Conservation (phyloP, 495 filamentous ascomycete species). For the Xylaria venustula region DNA sequence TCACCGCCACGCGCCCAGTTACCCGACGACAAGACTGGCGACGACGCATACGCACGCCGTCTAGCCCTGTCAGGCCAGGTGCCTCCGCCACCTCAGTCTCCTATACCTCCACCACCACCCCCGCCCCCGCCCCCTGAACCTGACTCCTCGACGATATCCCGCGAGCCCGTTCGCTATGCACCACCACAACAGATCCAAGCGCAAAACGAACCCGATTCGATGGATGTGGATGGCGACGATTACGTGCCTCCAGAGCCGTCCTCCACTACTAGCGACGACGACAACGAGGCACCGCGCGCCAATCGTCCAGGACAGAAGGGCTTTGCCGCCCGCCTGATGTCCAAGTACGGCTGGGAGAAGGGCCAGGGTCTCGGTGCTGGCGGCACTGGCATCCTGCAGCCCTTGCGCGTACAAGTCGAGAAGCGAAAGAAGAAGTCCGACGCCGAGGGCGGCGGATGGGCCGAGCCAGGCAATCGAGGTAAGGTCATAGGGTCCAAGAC, state of each 20-base stretch:
- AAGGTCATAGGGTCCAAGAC: slow-evolving; percentile 69
- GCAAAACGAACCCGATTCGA: slow-evolving; percentile 34
- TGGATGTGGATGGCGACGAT: slow-evolving; percentile 51
- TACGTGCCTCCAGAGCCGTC: slow-evolving; percentile 38
- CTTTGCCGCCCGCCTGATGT: slow-evolving; percentile 83
- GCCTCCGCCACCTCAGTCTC: slow-evolving; percentile 33
- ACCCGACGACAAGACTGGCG: slow-evolving; percentile 60
- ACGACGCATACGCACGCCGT: slow-evolving; percentile 70
- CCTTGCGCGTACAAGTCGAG: slow-evolving; percentile 77
- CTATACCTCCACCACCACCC: slow-evolving; percentile 36
- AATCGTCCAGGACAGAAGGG: slow-evolving; percentile 75
- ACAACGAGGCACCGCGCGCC: slow-evolving; percentile 44
- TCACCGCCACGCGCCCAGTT: slow-evolving; percentile 44
- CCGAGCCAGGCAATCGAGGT: slow-evolving; percentile 64
- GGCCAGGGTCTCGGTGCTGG: slow-evolving; percentile 83
- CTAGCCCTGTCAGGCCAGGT: slow-evolving; percentile 51
- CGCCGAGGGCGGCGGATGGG: slow-evolving; percentile 76
- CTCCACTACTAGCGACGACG: slow-evolving; percentile 15
- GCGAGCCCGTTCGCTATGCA: slow-evolving; percentile 82
- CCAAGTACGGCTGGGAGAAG: slow-evolving; percentile 89
- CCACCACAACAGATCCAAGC: slow-evolving; percentile 56
- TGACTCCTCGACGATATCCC: slow-evolving; percentile 63
- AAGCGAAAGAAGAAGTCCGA: slow-evolving; percentile 77
- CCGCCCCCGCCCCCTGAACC: slow-evolving; percentile 55
- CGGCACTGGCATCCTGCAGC: slow-evolving; percentile 75